Conservation (phyloP, 2,329 filamentous ascomycete species). For the Penicillium sp. region DNA sequence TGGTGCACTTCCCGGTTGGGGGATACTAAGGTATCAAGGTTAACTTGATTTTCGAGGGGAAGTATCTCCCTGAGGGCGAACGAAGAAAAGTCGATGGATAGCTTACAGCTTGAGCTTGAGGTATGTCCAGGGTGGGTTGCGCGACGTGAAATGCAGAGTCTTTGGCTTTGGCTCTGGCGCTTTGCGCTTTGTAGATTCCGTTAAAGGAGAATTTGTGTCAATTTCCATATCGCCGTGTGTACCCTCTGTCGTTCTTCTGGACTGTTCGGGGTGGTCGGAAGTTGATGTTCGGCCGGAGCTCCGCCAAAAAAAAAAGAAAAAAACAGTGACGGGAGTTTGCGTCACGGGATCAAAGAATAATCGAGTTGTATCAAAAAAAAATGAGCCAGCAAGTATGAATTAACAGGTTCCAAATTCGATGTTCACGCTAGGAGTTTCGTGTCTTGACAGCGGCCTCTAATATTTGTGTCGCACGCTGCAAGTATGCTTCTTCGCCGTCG, state of each 20-base stretch:
- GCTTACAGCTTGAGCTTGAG: conserved; percentile 45
- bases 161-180: conserved; percentile 19
- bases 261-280: background rate
- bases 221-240: conserved; percentile 1
- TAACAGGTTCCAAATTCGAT: background rate
- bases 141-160: conserved; percentile 39
- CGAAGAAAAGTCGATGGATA: background rate
- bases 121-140: conserved; percentile 47
- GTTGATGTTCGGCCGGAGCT: conserved; percentile 5
- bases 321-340: conserved; percentile 12
- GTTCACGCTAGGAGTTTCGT: background rate
- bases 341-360: conserved; percentile 21
- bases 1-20: conserved; percentile 27
- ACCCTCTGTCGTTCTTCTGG: conserved; percentile 7
- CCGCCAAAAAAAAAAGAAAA: conserved; percentile 2
- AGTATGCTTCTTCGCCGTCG: conserved; percentile 34
- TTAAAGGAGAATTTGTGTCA: background rate
- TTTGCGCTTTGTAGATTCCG: conserved; percentile 29
- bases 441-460: conserved; percentile 22
- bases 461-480: conserved; percentile 22
- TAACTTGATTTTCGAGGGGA: background rate
- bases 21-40: conserved; percentile 21
- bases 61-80: background rate
- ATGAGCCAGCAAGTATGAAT: background rate
- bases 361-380: background rate